Evolutionary conservation across 2,329 filamentous ascomycete species (phyloP).

Genomic region (Botrytis elliptica): DNA sequence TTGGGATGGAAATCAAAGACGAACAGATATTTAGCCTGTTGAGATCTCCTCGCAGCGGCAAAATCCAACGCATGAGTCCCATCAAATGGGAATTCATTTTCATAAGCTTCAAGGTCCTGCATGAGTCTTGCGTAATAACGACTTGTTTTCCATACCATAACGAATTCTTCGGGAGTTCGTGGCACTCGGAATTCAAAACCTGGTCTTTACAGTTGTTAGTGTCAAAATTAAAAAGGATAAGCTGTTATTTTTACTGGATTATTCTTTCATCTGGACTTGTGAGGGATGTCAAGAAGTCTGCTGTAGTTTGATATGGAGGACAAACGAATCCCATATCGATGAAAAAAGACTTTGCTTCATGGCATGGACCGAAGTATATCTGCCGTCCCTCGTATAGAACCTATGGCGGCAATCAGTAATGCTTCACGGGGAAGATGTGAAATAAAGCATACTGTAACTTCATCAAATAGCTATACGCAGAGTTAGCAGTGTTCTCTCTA

Average conservation of each 20-base stretch:
- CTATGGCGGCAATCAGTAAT: conserved; percentile 36
- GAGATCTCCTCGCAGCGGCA: conserved; percentile 42
- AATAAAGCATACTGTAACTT: conserved; percentile 44
- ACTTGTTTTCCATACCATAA: conserved; percentile 50
- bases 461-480: conserved; percentile 56
- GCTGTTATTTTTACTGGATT: background rate
- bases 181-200: conserved; percentile 64
- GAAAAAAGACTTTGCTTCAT: conserved; percentile 67
- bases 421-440: no score
- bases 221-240: conserved; percentile 31
- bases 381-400: conserved; percentile 67
- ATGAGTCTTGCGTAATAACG: conserved; percentile 45
- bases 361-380: conserved; percentile 66
- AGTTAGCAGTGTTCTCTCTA: background rate
- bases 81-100: conserved; percentile 42
- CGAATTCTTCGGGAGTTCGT: conserved; percentile 69
- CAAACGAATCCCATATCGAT: conserved; percentile 70
- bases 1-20: background rate
- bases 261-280: conserved; percentile 51
- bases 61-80: conserved; percentile 47
- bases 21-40: conserved; percentile 31
- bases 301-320: conserved; percentile 52
- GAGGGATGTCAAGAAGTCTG: conserved; percentile 77
- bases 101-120: conserved; percentile 39
- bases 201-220: conserved; percentile 41